Conservation (phyloP, 148 eudicot species). For the Cornus kousa region DNA sequence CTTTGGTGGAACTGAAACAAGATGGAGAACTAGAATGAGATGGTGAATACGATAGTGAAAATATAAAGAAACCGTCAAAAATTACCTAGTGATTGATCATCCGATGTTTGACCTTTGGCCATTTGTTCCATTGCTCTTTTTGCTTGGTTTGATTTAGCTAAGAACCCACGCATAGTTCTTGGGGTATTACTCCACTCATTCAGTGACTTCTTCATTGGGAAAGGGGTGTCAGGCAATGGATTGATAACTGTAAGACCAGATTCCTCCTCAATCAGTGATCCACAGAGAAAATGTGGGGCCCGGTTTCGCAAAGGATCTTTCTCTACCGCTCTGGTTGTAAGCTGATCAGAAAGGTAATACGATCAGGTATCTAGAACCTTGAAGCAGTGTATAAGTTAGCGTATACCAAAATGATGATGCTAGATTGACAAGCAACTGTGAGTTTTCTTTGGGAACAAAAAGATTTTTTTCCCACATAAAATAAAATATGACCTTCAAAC, state of each 20-base stretch:
- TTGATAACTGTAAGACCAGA: slow-evolving; percentile 42
- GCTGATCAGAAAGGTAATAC: slow-evolving; percentile 32
- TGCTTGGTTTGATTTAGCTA: slow-evolving; percentile 38
- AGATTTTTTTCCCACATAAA: too few relatives aligned
- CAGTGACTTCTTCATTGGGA: slow-evolving; percentile 50
- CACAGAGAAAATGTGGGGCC: slow-evolving; percentile 77
- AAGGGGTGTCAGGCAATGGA: slow-evolving; percentile 42
- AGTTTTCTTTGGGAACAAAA: too few relatives aligned
- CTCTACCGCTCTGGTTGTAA: slow-evolving; percentile 66
- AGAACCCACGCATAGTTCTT: slow-evolving; percentile 44
- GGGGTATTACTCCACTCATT: slow-evolving; percentile 59
- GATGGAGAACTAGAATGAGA: slow-evolving; percentile 4
- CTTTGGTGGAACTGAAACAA: slow-evolving; percentile 40
- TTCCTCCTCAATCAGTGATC: slow-evolving; percentile 58
- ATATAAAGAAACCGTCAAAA: not conserved
- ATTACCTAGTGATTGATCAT: slow-evolving; percentile 44
- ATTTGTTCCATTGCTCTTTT: slow-evolving; percentile 41
- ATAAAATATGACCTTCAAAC: too few relatives aligned
- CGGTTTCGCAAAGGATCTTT: slow-evolving; percentile 61
- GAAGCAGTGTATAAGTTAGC: not conserved
- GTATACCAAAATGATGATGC: too few relatives aligned
- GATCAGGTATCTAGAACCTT: not conserved
- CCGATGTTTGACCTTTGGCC: slow-evolving; percentile 34
- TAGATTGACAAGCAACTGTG: too few relatives aligned
- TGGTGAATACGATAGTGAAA: not conserved